Conservation (phyloP, 768 basidiomycete genomes). For the Grammothele lineata region DNA sequence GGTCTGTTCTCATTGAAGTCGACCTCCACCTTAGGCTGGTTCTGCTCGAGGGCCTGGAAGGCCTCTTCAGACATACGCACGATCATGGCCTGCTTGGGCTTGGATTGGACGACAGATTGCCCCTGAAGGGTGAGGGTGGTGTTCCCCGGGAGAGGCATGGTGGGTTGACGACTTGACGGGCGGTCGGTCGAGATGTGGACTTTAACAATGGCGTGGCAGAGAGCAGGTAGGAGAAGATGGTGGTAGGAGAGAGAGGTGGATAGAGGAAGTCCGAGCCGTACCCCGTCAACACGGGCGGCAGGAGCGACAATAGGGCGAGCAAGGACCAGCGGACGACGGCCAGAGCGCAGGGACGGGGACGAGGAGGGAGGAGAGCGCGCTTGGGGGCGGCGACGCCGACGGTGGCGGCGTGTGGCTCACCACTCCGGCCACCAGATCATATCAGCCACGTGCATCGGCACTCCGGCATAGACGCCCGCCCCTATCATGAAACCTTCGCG, state of each 20-base stretch:
- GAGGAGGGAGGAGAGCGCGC: too few species aligned
- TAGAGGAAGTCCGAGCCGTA: too few species aligned
- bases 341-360: too few species aligned
- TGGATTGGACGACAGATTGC: slow-evolving; percentile 47
- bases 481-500: slow-evolving; percentile 9
- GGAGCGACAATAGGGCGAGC: too few species aligned
- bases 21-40: slow-evolving; percentile 47
- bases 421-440: slow-evolving; percentile 12
- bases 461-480: slow-evolving; percentile 4
- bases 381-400: slow-evolving; percentile 1
- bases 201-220: slow-evolving; percentile 6
- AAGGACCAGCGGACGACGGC: too few species aligned
- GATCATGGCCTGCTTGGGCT: slow-evolving; percentile 70
- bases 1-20: slow-evolving; percentile 59
- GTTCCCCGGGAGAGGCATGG: slow-evolving; percentile 64
- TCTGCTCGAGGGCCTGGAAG: slow-evolving; percentile 59
- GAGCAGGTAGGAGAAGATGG: background rate
- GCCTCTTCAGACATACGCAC: slow-evolving; percentile 72
- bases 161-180: background rate
- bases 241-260: too few species aligned
- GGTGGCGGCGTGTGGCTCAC: slow-evolving; percentile 11
- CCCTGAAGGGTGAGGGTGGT: slow-evolving; percentile 56
- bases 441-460: slow-evolving; percentile 1
- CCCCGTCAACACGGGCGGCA: too few species aligned
- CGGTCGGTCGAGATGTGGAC: background rate